phyloP scores from a whole-genome alignment of 352 stramenopile species.

The Pythium grandisporangium region DNA sequence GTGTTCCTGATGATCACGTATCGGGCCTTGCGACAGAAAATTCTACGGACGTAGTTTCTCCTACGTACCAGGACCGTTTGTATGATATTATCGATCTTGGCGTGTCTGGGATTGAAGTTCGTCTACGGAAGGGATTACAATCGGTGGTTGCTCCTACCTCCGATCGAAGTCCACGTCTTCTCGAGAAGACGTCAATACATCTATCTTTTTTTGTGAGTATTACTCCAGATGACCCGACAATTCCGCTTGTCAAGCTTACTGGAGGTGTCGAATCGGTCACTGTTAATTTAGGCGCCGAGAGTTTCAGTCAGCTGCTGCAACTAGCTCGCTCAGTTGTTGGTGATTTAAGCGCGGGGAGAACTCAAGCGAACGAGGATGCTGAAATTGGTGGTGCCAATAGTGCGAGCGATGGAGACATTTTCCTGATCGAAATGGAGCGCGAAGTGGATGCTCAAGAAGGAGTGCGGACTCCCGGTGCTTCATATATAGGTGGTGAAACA shows the following conservation, averaged over 20 bases:
- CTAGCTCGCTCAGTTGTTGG: conserved; percentile 62
- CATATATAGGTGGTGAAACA: too few relatives aligned
- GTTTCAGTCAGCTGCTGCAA: conserved; percentile 45
- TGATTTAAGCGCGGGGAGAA: conserved; percentile 56
- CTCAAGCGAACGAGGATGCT: too few relatives aligned
- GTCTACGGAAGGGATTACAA: conserved; percentile 27
- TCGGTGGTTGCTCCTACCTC: too few relatives aligned
- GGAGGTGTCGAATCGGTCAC: conserved; percentile 61
- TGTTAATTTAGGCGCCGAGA: conserved; percentile 58
- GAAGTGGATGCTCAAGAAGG: conserved; percentile 17
- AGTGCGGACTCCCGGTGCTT: too few relatives aligned
- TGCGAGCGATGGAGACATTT: conserved; percentile 15
- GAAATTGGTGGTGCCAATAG: too few relatives aligned
- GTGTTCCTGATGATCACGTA: too few relatives aligned
- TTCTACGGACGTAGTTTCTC: too few relatives aligned
- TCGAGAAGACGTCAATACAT: conserved; percentile 66
- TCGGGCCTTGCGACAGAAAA: too few relatives aligned
- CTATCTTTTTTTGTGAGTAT: conserved; percentile 77
- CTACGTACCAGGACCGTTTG: conserved; percentile 43
- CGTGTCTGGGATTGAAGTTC: conserved; percentile 72
- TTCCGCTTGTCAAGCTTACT: conserved; percentile 68
- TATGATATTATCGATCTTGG: conserved; percentile 75
- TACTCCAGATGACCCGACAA: conserved; percentile 63
- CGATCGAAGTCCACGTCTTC: too few relatives aligned
- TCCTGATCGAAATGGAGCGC: neutral